A percentile compares a stretch with the other conserved stretches of the same genome.
Conservation (phyloP, 1,284 basidiomycete genomes). For the Trichosporon faecale region DNA sequence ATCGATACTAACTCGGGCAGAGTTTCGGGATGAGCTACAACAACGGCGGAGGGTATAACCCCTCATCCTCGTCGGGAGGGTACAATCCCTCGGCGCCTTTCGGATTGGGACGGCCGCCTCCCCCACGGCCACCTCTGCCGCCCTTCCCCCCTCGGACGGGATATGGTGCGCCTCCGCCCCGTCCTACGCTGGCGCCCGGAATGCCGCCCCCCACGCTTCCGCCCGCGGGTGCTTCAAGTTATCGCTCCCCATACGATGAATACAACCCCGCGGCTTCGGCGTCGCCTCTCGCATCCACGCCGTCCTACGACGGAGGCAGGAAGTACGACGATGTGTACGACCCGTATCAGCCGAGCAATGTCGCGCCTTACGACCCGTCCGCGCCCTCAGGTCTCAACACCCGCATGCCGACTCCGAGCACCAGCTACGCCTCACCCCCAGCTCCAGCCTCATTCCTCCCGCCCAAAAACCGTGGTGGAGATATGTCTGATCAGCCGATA, state of each 20-base stretch:
- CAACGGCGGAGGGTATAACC: not conserved
- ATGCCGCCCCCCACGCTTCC: conserved; percentile 10
- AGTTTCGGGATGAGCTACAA: not conserved
- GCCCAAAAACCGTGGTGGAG: not conserved
- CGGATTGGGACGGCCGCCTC: not conserved
- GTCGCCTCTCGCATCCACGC: conserved; percentile 21
- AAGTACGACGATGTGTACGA: conserved; percentile 41
- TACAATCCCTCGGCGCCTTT: conserved; percentile 5
- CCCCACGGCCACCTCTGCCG: not conserved
- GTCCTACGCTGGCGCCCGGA: not conserved
- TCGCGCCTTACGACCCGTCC: conserved; percentile 30
- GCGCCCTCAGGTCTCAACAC: conserved; percentile 19
- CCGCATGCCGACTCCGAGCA: conserved; percentile 19
- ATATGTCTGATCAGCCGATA: conserved; percentile 30
- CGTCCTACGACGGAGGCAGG: conserved; percentile 19
- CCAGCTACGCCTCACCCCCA: conserved; percentile 1
- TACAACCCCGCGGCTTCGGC: conserved; percentile 17
- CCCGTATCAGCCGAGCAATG: conserved; percentile 38
- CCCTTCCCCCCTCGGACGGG: not conserved
- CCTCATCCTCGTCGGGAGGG: not conserved
- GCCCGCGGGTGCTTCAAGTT: not conserved
- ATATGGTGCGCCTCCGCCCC: not conserved
- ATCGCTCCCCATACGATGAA: conserved; percentile 22
- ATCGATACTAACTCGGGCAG: not conserved
- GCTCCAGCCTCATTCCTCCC: conserved; percentile 16